Evolutionary conservation across 768 basidiomycete genomes (phyloP).

Genomic region (Rhizopogon vinicolor): DNA sequence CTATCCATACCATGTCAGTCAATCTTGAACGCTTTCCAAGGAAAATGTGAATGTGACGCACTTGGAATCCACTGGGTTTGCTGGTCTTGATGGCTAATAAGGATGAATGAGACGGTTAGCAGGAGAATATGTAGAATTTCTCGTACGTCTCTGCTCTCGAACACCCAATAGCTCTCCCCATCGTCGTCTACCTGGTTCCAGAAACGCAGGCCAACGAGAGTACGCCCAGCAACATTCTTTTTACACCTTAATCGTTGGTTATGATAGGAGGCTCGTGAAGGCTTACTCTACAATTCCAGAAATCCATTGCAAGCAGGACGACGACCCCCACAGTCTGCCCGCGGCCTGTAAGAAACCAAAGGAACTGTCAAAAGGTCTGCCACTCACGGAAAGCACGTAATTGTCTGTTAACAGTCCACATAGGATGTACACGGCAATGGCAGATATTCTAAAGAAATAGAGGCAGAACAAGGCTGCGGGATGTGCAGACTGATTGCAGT

Average conservation of each 20-base stretch:
- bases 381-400: conserved; percentile 87
- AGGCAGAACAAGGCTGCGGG: conserved; percentile 83
- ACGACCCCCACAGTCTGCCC: conserved; percentile 84
- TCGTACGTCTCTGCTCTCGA: conserved; percentile 92
- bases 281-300: conserved; percentile 92
- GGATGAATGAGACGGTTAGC: not conserved
- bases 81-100: conserved; percentile 75
- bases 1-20: conserved; percentile 34
- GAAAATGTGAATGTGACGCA: conserved; percentile 30
- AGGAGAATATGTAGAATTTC: not conserved
- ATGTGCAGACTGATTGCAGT: conserved; percentile 61
- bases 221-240: conserved; percentile 91
- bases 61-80: conserved; percentile 87
- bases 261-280: not conserved
- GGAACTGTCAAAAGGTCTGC: not conserved
- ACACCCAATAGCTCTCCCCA: conserved; percentile 96
- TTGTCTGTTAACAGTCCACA: conserved; percentile 86
- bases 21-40: conserved; percentile 5
- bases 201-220: conserved; percentile 90
- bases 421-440: conserved; percentile 91
- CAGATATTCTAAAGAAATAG: conserved; percentile 82
- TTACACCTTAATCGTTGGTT: conserved; percentile 1
- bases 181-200: conserved; percentile 99
- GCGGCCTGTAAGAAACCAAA: not conserved
- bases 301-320: conserved; percentile 92